Base-by-base conservation (phyloP, 768 basidiomycete species). In the Boletus rufocinnamomeus region DNA sequence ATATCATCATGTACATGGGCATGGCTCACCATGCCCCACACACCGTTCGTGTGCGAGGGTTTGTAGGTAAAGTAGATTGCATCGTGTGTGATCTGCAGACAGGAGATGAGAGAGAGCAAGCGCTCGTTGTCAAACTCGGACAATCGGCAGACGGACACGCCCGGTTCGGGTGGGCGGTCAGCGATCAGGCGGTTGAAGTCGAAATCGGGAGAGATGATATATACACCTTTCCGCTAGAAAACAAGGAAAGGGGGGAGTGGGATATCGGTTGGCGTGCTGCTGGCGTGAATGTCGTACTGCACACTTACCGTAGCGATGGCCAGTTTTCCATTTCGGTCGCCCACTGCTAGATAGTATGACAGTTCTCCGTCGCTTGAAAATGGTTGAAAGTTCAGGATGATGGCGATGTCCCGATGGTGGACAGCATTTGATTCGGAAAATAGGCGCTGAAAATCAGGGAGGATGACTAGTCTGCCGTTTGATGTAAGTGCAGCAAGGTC, bases 61-160 rank as follows among this genome's bases (percentile, higher is more conserved):
- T 37, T 57, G 50, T 71, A 70, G 54, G 80, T 84, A 37, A 84
- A 61, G 58, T 76, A 86, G 14, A 85, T 58, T 0, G 79, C 80
- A 0, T 82, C 81, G 28, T 82, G 78, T 0, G 82, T 81, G 72
- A 84, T 76, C 65, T 85, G 83, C 23, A 85, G 74, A 63, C 83
- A 86, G 27, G 77, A 76, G n/a, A 84, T 65, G 37, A 43, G 59
- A 23, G 64, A 55, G n/a, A 69, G 62, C 25, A 60, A 40, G 34
- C 45, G 58, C 0, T 41, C 57, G 38, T 58, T 35, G 19, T 72
- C 65, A 48, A 66, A 54, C 57, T 60, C 19, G 52, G 28, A 50
- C 40, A 69, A 19, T 23, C 63, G 57, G 35, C 57, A 63, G 56
- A 72, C 62, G 19, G 64, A 64, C 28, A 77, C 41, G 62, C 66